Base-by-base conservation (phyloP, 23 red algal genomes). In the Cyanidioschyzon merolae region DNA sequence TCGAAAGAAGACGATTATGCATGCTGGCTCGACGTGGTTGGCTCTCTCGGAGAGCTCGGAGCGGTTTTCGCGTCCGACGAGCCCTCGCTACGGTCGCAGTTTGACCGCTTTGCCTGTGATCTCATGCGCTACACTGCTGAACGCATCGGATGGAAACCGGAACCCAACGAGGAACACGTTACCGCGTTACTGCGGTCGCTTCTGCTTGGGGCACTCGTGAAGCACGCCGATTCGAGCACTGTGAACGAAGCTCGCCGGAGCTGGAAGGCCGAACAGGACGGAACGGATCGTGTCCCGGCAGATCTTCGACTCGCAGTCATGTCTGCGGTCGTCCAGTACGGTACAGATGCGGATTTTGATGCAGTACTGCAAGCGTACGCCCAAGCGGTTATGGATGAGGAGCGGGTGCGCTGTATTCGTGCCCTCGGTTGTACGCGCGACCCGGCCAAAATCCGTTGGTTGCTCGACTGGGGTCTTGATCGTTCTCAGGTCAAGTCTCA, bases 371-470 rank as follows among this genome's bases (percentile, higher is more conserved):
- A 79, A 32, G 15, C 68, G 21, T 79, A 79, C 63, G 25, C 40
- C n/a, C 15, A 45, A 0, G 54, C 83, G 0, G 15, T 38, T 1
- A 32, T 86, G 76, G 68, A 86, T 76, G 83, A 86, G 77, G 83
- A 86, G 75, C 76, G 71, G 16, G 83, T 86, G 50, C 83, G 83
- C 39, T 86, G 83, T 50, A 37, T 86, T 34, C 83, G 77, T 29
- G 75, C 74, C 12, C 34, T 86, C 2, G 58, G 74, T 35, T 35
- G 17, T 1, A 86, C 77, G 1, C 71, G 40, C 1, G 74, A 86
- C 40, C 39, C 25, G 0, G 7, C 29, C 38, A n/a, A 39, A 12
- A 38, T 86, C 75, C 39, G 36, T 29, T 45, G 50, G 58, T 38
- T 75, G 35, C 77, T 77, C 12, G 76, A 86, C n/a, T 86, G 83